These are phyloP conservation scores for Cladophialophora immunda DNA, from an alignment of 2,329 filamentous ascomycete genomes.

Conservation along the genomic window DNA sequence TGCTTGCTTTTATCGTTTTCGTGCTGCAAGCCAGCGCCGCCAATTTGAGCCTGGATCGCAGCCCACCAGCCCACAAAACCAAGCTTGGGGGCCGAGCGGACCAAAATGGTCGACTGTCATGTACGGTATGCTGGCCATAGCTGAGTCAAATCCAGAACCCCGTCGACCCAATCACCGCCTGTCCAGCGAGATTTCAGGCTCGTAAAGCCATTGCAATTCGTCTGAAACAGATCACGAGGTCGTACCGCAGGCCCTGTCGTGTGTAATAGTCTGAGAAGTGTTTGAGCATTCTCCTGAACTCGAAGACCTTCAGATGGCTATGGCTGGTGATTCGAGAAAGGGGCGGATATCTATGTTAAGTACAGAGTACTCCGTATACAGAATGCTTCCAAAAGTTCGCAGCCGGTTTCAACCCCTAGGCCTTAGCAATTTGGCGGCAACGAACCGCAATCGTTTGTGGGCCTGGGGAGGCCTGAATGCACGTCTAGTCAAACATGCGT, in stretches of 20 bases:
- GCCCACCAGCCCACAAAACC: conserved; percentile 28
- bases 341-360: conserved; percentile 9
- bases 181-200: conserved; percentile 10
- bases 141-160: conserved; percentile 15
- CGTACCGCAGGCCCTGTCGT: background rate
- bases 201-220: conserved; percentile 6
- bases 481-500: conserved; percentile 11
- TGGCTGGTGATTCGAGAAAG: conserved; percentile 1
- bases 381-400: background rate
- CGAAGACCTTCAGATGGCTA: background rate
- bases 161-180: conserved; percentile 9
- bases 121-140: conserved; percentile 16
- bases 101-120: conserved; percentile 13
- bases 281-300: conserved; percentile 15
- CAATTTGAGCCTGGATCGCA: conserved; percentile 21
- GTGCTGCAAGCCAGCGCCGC: conserved; percentile 20
- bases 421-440: background rate
- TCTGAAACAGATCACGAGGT: conserved; percentile 11
- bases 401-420: background rate
- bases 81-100: conserved; percentile 20
- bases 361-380: too few species aligned
- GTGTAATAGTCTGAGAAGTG: conserved; percentile 7
- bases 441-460: background rate
- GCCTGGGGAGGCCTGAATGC: conserved; percentile 18
- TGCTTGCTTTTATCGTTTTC: conserved; percentile 32